A percentile compares a stretch with the other conserved stretches of the same genome.
phyloP scores from a whole-genome alignment of 177 flowering plant species.

The Vitis hybrid region DNA sequence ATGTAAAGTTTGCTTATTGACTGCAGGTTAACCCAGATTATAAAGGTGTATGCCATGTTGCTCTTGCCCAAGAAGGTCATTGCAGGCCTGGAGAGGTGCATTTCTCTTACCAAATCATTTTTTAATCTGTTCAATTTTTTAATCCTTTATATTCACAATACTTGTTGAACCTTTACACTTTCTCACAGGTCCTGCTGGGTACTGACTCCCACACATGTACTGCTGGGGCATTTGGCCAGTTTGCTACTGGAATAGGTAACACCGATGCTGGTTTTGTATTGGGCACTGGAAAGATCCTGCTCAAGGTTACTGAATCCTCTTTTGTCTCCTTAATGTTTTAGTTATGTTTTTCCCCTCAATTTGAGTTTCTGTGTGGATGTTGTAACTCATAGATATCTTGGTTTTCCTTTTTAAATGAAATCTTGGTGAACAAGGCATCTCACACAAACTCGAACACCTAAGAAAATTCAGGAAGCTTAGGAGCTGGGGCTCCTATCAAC shows the following conservation, averaged over 20 bases:
- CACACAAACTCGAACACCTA: too few relatives aligned
- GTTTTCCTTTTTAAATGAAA: too few relatives aligned
- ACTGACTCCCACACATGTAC: constrained; percentile 99
- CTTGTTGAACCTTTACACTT: not conserved
- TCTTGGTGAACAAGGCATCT: too few relatives aligned
- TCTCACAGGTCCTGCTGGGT: constrained; percentile 77
- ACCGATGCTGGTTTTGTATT: constrained; percentile 97
- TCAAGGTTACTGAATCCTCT: constrained; percentile 55
- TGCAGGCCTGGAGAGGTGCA: constrained; percentile 98
- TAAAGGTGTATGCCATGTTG: constrained; percentile 98
- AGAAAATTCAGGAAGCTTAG: too few relatives aligned
- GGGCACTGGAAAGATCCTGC: constrained; percentile 87
- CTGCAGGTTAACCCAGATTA: constrained; percentile 95
- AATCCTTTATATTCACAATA: not conserved
- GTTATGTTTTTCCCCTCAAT: not conserved
- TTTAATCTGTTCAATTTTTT: too few relatives aligned
- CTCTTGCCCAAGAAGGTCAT: constrained; percentile 99
- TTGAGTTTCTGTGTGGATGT: too few relatives aligned
- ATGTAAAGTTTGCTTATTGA: too few relatives aligned
- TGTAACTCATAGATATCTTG: too few relatives aligned
- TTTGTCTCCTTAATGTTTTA: not conserved
- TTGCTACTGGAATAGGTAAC: constrained; percentile 96
- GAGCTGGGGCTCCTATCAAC: too few relatives aligned
- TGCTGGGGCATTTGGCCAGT: constrained; percentile 99
- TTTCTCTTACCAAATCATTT: constrained; percentile 9